Base-by-base conservation (phyloP, 805 yeast species). In the Grigorovia yakushimaensis region DNA sequence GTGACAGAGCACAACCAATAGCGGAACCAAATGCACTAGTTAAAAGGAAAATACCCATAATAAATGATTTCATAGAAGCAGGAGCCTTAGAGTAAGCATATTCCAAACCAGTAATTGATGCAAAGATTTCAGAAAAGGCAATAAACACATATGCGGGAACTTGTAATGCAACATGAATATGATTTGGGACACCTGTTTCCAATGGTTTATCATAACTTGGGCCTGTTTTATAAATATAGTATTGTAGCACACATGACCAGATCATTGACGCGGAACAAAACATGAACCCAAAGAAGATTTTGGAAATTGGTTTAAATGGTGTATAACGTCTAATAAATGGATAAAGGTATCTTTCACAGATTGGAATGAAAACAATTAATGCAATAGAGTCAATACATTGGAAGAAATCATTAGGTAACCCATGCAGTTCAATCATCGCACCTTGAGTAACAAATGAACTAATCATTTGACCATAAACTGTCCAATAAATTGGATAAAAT, bases 11-110 rank as follows among this genome's bases (percentile, higher is more conserved):
- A 64, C 81, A 79, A 57, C 89, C 88, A 42, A 84, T 58, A 19
- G 88, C 88, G 22, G 91, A 75, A 49, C 93, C 88, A 45, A 82
- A 57, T n/a, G 94, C 93, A 54, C 73, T 80, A 39, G 84, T 82
- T 48, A 84, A 67, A 58, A 85, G 71, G 71, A 81, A 84, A 45
- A 71, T 53, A 15, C 82, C 73, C 73, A 70, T 69, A 42, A 68
- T 66, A 39, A 70, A 62, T 18, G 71, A 65, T 51, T 67, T 71
- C 72, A 69, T 68, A 39, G 74, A 67, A 8, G 73, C 73, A 39
- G 93, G 93, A 5, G 93, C 91, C 69, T 84, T 82, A 23, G 88
- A 79, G 68, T 82, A 85, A 18, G 94, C 94, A 60, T 82, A 84
- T 68, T 85, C 93, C 55, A 82, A 75, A 56, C 91, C 93, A 20